phyloP scores from a whole-genome alignment of 257 asterid genomes.

The Paulownia fortunei region DNA sequence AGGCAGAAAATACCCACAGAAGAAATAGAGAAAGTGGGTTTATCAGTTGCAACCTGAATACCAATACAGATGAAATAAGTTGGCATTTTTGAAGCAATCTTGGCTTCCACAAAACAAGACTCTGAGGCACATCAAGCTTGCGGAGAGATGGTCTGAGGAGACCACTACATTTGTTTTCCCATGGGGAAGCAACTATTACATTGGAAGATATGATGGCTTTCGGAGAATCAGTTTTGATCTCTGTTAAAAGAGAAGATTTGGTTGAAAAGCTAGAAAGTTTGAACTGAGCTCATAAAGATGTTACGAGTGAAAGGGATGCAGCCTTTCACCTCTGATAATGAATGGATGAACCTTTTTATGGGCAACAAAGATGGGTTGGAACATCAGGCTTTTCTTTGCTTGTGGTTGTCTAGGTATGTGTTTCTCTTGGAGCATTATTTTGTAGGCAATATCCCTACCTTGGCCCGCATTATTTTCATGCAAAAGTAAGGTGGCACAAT shows the following conservation, averaged over 20 bases:
- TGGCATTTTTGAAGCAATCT: too few species aligned
- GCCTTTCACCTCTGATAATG: too few species aligned
- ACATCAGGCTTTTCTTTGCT: constrained; percentile 53
- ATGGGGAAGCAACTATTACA: too few species aligned
- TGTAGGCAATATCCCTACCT: background rate
- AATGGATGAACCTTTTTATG: constrained; percentile 43
- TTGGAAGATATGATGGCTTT: constrained; percentile 50
- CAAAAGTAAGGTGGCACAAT: background rate
- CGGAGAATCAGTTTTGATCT: constrained; percentile 28
- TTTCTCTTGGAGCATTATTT: constrained; percentile 21
- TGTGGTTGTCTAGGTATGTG: constrained; percentile 51
- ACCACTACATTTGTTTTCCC: too few species aligned
- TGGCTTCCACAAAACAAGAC: too few species aligned
- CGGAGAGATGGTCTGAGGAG: constrained; percentile 46
- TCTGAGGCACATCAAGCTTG: constrained; percentile 16
- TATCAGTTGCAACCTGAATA: too few species aligned
- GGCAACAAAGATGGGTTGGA: constrained; percentile 15
- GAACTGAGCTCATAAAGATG: too few species aligned
- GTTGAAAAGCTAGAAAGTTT: too few species aligned
- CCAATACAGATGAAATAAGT: too few species aligned
- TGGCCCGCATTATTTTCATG: background rate
- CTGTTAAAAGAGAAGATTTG: constrained; percentile 21
- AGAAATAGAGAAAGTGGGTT: constrained; percentile 42
- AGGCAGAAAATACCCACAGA: constrained; percentile 36
- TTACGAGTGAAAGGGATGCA: too few species aligned